Conservation (phyloP, 164 flowering plant species). For the Magnolia officinalis region DNA sequence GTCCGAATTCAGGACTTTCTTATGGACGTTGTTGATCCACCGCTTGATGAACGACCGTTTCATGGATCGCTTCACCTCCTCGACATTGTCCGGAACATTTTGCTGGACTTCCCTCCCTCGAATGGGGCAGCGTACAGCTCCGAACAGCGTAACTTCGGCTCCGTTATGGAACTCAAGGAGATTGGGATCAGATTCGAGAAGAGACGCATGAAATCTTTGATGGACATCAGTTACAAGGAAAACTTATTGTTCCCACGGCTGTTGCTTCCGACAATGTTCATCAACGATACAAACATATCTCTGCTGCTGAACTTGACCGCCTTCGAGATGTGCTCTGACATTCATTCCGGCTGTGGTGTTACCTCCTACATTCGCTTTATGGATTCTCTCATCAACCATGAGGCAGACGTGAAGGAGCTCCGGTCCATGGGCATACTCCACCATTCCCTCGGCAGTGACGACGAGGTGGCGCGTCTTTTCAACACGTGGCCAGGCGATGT, state of each 20-base stretch:
- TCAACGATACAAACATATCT: not conserved
- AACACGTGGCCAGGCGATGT: constrained; percentile 18
- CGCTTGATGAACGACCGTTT: too few relatives aligned
- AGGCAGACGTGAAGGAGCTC: not conserved
- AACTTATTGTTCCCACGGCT: not conserved
- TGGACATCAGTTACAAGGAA: not conserved
- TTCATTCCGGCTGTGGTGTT: not conserved
- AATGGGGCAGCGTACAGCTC: too few relatives aligned
- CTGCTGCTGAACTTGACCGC: constrained; percentile 7
- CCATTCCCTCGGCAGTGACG: constrained; percentile 13
- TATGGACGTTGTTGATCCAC: too few relatives aligned
- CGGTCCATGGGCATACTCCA: not conserved
- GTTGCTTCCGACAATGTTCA: not conserved
- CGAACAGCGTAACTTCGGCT: not conserved
- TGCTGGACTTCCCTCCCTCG: too few relatives aligned
- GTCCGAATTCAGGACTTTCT: too few relatives aligned
- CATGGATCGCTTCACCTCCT: too few relatives aligned
- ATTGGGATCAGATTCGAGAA: constrained; percentile 1
- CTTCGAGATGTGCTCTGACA: not conserved
- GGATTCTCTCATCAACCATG: constrained; percentile 5
- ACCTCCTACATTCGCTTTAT: constrained; percentile 18
- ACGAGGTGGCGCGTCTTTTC: constrained; percentile 25
- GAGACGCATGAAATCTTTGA: not conserved
- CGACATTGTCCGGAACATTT: too few relatives aligned
- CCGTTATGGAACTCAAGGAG: constrained; percentile 3